Evolutionary conservation across 106 monocot species (phyloP).

Genomic region (Allium sativum): DNA sequence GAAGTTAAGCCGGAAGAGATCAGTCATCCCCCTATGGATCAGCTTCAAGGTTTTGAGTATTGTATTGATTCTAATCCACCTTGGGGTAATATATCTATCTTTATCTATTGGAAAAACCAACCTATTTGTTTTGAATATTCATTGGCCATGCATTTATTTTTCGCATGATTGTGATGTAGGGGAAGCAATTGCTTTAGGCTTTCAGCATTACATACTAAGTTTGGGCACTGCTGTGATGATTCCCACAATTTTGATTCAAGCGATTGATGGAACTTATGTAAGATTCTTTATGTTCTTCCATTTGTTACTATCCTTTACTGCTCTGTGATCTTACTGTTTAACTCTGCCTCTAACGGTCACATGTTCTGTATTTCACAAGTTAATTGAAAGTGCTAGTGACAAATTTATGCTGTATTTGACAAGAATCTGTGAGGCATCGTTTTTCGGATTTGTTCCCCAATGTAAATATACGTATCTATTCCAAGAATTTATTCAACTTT

Average conservation of each 20-base stretch:
- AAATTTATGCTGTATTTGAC: too few relatives aligned
- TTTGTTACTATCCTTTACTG: background rate
- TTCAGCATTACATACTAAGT: slow-evolving; percentile 86
- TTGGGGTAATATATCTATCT: slow-evolving; percentile 39
- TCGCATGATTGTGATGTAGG: slow-evolving; percentile 6
- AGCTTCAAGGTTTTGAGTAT: slow-evolving; percentile 91
- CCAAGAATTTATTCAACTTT: too few relatives aligned
- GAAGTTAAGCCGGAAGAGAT: slow-evolving; percentile 81
- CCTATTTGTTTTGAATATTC: background rate
- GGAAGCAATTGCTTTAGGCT: slow-evolving; percentile 27
- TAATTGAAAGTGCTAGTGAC: too few relatives aligned
- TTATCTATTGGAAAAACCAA: background rate
- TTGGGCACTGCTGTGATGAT: slow-evolving; percentile 96
- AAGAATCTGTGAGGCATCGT: too few relatives aligned
- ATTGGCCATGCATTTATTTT: background rate
- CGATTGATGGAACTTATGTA: slow-evolving; percentile 57
- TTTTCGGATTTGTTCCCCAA: too few relatives aligned
- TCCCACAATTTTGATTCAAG: slow-evolving; percentile 46
- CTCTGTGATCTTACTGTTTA: too few relatives aligned
- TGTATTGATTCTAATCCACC: slow-evolving; percentile 96
- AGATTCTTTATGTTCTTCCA: slow-evolving; percentile 9
- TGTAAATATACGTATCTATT: too few relatives aligned
- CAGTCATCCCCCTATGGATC: slow-evolving; percentile 83
- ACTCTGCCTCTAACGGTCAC: too few relatives aligned
- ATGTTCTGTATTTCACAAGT: too few relatives aligned